Conservation (phyloP, 441 rosid genomes). For the Populus hybrid region DNA sequence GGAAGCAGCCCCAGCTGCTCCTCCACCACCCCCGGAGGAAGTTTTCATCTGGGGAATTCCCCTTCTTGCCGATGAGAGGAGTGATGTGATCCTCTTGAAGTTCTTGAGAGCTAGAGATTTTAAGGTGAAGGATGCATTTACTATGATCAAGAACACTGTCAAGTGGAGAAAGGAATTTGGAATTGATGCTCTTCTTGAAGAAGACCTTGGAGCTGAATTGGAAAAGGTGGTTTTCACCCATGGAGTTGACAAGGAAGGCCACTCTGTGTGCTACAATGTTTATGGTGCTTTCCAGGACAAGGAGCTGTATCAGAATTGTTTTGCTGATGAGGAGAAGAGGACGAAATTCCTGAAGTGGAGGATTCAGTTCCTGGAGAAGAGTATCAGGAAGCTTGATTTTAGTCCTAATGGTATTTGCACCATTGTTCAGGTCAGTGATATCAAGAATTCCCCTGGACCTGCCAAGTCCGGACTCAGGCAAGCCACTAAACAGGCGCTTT, state of each 20-base stretch:
- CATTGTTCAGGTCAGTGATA: conserved; percentile 74
- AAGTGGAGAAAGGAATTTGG: conserved; percentile 78
- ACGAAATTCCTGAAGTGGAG: conserved; percentile 70
- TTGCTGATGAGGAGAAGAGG: conserved; percentile 70
- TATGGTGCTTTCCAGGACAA: conserved; percentile 81
- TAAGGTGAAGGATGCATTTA: conserved; percentile 68
- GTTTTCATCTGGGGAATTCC: conserved; percentile 75
- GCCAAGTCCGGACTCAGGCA: conserved; percentile 60
- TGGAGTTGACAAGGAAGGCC: conserved; percentile 66
- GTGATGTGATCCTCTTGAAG: conserved; percentile 72
- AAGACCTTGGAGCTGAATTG: conserved; percentile 67
- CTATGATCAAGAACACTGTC: conserved; percentile 73
- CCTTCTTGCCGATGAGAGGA: conserved; percentile 61
- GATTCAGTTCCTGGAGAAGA: conserved; percentile 82
- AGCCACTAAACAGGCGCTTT: conserved; percentile 80
- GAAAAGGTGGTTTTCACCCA: conserved; percentile 84
- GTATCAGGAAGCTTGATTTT: conserved; percentile 74
- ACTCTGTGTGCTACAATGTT: conserved; percentile 85
- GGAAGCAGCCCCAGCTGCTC: conserved; percentile 9
- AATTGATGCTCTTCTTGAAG: conserved; percentile 65
- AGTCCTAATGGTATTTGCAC: conserved; percentile 57
- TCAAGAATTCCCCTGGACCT: conserved; percentile 86
- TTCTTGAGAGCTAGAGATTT: conserved; percentile 89
- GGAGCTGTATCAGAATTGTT: conserved; percentile 62
- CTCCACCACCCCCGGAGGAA: conserved; percentile 35